Conservation (phyloP, 169 alveolate genomes). For the Toxoplasma gondii region DNA sequence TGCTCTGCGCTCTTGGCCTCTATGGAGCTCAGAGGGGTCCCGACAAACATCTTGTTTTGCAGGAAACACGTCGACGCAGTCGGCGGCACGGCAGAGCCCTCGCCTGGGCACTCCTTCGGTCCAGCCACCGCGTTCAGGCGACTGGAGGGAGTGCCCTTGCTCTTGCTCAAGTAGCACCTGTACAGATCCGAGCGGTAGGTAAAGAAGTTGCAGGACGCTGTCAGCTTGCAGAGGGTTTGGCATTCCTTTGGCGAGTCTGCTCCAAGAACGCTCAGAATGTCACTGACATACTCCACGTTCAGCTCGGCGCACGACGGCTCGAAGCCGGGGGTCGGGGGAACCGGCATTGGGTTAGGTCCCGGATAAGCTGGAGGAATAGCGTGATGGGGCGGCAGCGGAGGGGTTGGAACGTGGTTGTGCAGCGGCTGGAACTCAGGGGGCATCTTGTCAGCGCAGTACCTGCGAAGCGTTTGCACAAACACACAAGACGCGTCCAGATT, state of each 20-base stretch:
- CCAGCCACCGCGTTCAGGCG: background rate
- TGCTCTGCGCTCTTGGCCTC: background rate
- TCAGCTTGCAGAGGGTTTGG: background rate
- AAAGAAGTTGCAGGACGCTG: constrained; percentile 1
- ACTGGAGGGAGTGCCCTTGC: background rate
- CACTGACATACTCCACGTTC: background rate
- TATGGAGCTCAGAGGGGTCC: background rate
- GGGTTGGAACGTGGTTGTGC: no score
- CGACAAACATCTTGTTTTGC: background rate
- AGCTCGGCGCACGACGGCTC: background rate
- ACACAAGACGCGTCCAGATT: no score
- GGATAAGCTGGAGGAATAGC: background rate
- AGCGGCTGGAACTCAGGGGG: background rate
- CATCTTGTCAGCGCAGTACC: background rate
- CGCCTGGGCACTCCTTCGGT: background rate
- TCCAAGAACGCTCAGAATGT: background rate
- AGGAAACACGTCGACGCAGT: background rate
- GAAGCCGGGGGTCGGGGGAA: background rate
- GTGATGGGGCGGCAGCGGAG: no score
- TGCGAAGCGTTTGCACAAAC: background rate
- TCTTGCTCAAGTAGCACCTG: background rate
- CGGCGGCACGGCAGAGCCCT: background rate
- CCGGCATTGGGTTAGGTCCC: background rate
- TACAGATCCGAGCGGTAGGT: background rate
- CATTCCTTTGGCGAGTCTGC: background rate